phyloP scores from a whole-genome alignment of 2,329 filamentous ascomycete species.

The Neonectria coccinea region DNA sequence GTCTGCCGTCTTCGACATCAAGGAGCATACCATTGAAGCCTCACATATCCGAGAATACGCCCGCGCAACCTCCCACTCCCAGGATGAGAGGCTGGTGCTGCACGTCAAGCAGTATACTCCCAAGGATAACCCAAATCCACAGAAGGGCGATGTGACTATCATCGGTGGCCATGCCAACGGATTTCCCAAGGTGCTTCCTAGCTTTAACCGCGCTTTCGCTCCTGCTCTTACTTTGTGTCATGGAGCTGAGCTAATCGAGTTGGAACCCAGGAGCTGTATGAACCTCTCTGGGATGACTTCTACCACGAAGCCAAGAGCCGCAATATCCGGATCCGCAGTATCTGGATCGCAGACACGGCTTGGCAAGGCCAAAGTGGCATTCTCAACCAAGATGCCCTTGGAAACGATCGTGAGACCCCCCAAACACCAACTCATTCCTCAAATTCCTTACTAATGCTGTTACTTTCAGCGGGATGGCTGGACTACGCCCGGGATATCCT shows the following conservation, averaged over 20 bases:
- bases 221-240: too few species aligned
- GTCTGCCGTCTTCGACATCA: slow-evolving; percentile 67
- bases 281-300: slow-evolving; percentile 90
- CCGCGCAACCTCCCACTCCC: slow-evolving; percentile 75
- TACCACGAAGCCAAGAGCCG: slow-evolving; percentile 66
- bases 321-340: slow-evolving; percentile 78
- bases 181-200: slow-evolving; percentile 79
- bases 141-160: slow-evolving; percentile 84
- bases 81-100: slow-evolving; percentile 80
- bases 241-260: neutral
- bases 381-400: slow-evolving; percentile 79
- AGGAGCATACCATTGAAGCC: slow-evolving; percentile 78
- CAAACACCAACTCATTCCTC: neutral
- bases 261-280: slow-evolving; percentile 81
- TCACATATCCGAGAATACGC: slow-evolving; percentile 88
- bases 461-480: slow-evolving; percentile 70
- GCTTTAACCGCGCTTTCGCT: neutral
- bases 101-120: slow-evolving; percentile 92
- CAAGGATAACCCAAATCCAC: slow-evolving; percentile 73
- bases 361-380: slow-evolving; percentile 84
- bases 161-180: slow-evolving; percentile 91
- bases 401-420: slow-evolving; percentile 80
- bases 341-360: slow-evolving; percentile 92
- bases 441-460: slow-evolving; percentile 10
- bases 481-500: slow-evolving; percentile 88